Conservation (phyloP, 805 yeast genomes). For the Starmera quercuum region DNA sequence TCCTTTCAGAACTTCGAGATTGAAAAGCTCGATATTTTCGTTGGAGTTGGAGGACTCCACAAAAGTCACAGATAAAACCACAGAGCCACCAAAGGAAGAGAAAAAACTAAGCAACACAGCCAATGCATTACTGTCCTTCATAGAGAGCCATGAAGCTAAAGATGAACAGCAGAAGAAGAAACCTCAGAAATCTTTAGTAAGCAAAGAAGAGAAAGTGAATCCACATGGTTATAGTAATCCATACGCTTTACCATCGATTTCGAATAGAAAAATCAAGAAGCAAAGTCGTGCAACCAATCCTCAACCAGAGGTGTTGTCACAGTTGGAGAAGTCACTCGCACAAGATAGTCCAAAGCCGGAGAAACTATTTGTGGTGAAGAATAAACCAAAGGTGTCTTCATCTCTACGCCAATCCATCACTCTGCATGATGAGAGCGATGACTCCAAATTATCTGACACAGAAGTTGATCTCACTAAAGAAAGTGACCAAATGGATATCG, state of each 20-base stretch:
- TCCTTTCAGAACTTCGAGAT: constrained; percentile 28
- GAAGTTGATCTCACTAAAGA: constrained; percentile 6
- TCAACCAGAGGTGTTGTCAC: constrained; percentile 12
- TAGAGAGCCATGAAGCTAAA: constrained; percentile 23
- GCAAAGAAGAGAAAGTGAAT: constrained; percentile 3
- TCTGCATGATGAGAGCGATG: constrained; percentile 12
- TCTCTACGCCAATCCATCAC: constrained; percentile 26
- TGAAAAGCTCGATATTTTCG: constrained; percentile 9
- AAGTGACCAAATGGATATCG: background rate
- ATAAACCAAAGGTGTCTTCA: constrained; percentile 30
- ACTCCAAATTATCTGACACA: background rate
- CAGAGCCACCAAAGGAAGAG: constrained; percentile 3
- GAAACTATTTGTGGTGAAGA: constrained; percentile 11
- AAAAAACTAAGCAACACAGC: constrained; percentile 40
- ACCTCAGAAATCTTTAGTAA: constrained; percentile 5
- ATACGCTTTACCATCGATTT: constrained; percentile 24
- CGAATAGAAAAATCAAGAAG: constrained; percentile 7
- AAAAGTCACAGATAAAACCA: constrained; percentile 1
- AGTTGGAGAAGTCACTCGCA: constrained; percentile 14
- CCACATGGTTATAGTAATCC: constrained; percentile 29
- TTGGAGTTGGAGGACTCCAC: background rate
- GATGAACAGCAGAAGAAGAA: constrained; percentile 3
- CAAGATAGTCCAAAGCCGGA: constrained; percentile 1
- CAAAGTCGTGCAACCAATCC: constrained; percentile 2
- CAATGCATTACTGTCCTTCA: constrained; percentile 36